A percentile compares a stretch with the other conserved stretches of the same genome.
phyloP scores from a whole-genome alignment of 225 moss, liverwort and hornwort species.

The Marchantia polymorpha region DNA sequence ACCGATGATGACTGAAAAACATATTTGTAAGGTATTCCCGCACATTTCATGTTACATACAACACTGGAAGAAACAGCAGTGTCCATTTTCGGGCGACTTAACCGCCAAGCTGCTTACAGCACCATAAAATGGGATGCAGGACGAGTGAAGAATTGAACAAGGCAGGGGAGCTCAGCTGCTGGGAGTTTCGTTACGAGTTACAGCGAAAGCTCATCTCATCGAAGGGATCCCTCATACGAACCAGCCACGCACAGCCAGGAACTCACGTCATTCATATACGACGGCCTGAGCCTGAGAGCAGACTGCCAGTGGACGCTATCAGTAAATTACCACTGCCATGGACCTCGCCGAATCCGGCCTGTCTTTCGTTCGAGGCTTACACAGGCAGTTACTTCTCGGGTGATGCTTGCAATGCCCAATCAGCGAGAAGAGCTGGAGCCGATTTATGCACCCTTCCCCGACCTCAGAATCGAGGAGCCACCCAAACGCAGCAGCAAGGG shows the following conservation, averaged over 20 bases:
- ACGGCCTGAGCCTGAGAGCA: neutral
- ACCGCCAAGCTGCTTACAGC: neutral
- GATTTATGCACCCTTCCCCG: neutral
- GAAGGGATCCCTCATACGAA: neutral
- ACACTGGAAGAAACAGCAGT: neutral
- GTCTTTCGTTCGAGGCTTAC: too few species aligned
- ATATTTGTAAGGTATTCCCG: neutral
- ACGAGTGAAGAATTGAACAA: neutral
- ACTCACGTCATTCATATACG: neutral
- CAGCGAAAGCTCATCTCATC: neutral
- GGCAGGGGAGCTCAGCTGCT: neutral
- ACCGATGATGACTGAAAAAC: neutral
- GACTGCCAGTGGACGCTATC: neutral
- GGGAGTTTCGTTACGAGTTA: neutral
- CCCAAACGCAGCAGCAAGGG: neutral
- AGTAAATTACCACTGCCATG: neutral
- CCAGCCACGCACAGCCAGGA: neutral
- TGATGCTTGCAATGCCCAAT: neutral
- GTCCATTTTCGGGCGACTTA: conserved; percentile 7
- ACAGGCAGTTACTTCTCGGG: neutral
- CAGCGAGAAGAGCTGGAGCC: neutral
- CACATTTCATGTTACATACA: neutral
- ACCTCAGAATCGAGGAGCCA: neutral
- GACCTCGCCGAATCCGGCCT: neutral
- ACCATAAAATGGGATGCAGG: neutral